Base-by-base conservation (phyloP, 371 early-diverging fungal genomes). In the Apophysomyces elegans region DNA sequence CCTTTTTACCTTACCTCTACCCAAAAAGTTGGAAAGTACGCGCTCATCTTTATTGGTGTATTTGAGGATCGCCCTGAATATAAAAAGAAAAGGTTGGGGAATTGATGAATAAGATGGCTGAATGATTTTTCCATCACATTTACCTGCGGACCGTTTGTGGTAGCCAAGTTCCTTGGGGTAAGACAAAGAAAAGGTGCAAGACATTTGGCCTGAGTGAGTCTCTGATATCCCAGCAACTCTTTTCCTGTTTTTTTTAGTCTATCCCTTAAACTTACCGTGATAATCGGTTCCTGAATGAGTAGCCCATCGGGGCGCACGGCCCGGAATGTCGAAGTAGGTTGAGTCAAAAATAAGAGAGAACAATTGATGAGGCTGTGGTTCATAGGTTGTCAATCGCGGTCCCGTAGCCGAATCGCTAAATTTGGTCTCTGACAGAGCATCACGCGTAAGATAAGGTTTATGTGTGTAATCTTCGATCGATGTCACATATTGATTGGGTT, bases 281-380 rank as follows among this genome's bases (percentile, higher is more conserved):
- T 95, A 96, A 74, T 96, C 96, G 7, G 92, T 89, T 12, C 94
- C 95, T 6, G 93, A 93, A 77, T 96, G 96, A 8, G 94, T 86
- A 4, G 93, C 95, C 96, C 95, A 92, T 61, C 96, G 85, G 6
- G 96, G 96, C 0, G 96, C 95, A 18, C 95, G 81, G 12, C 92
- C 93, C 7, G 93, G 93, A 46, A 96, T 93, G 73, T 95, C 96
- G 74, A 86, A 95, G 69, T 93, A 95, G 1, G 94, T 90, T 0
- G 90, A 87, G 58, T 92, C 90, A 58, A 92, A 89, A 0, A 85
- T 71, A 2, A 96, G 74, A 4, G 96, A 93, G 63, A 88, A 95
- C 45, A 91, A 64, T 63, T 94, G 95, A 65, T 88, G 80, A 37
- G 90, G 91, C 0, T 90, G 86, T 0, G 96, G 95, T 8, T 87